A percentile compares a stretch with the other conserved stretches of the same genome.
Evolutionary conservation across 257 asterid species (phyloP).

Genomic region (Ballota nigra): DNA sequence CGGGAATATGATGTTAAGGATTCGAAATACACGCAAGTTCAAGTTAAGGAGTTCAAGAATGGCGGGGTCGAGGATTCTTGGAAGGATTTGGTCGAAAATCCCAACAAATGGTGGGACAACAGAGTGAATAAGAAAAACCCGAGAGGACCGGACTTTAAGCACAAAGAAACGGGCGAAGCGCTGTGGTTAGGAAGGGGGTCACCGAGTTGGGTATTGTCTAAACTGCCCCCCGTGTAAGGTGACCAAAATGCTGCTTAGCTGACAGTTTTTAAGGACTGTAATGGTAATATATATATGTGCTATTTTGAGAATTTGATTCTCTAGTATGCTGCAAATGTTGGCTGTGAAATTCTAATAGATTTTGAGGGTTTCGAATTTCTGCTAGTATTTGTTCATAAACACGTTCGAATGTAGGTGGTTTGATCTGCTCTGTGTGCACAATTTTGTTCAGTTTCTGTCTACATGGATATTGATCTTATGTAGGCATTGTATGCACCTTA

Average conservation of each 20-base stretch:
- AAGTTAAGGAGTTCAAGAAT: slow-evolving; percentile 14
- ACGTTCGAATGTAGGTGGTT: background rate
- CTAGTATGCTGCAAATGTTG: background rate
- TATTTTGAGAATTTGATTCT: slow-evolving; percentile 18
- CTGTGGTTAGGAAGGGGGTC: slow-evolving; percentile 49
- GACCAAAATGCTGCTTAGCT: slow-evolving; percentile 9
- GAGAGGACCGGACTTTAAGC: slow-evolving; percentile 61
- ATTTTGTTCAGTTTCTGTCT: slow-evolving; percentile 20
- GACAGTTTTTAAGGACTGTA: background rate
- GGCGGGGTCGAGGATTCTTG: slow-evolving; percentile 36
- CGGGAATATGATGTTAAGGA: slow-evolving; percentile 46
- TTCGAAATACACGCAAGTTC: slow-evolving; percentile 13
- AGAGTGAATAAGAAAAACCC: slow-evolving; percentile 40
- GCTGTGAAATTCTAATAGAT: slow-evolving; percentile 9
- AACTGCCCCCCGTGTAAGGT: slow-evolving; percentile 51
- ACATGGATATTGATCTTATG: background rate
- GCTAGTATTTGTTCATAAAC: slow-evolving; percentile 12
- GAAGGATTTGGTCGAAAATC: slow-evolving; percentile 66
- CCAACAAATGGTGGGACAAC: slow-evolving; percentile 67
- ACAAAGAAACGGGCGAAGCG: slow-evolving; percentile 50
- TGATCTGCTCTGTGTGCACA: slow-evolving; percentile 13
- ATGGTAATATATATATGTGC: background rate
- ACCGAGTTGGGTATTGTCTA: slow-evolving; percentile 61
- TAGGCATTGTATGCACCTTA: background rate
- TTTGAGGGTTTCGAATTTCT: slow-evolving; percentile 8